Evolutionary conservation across 495 filamentous ascomycete species (phyloP), one percentile per base, ranked within the genome.

Genomic region (Friedmanniomyces endolithicus): DNA sequence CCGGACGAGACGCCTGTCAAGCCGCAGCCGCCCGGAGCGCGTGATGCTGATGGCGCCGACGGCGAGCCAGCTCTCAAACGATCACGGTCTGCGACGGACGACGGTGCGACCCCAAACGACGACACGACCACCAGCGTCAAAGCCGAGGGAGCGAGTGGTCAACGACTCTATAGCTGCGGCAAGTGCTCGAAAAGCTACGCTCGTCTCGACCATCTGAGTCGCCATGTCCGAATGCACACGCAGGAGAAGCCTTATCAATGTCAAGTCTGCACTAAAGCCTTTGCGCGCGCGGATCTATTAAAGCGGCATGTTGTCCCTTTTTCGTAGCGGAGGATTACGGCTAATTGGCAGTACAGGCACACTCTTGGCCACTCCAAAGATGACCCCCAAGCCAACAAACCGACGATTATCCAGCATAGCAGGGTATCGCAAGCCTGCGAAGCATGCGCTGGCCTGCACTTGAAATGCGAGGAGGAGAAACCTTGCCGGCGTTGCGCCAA

Each of bases 31-130:
- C n/a, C 33, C 16, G 47, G 11, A 17, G 25, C 47, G 25, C 47
- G 34, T 17, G 34, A 52, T 2, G 84, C 83, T 31, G n/a, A n/a
- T n/a, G 31, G 48, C 53, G 40, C 24, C 43, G 49, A 40, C 25
- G 58, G 37, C 40, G 53, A 60, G 23, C 52, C 52, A 8, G 45
- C 58, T 11, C 20, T 16, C 17, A 60, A 60, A 27, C 52, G 53
- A 1, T 16, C 41, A 35, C 48, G 50, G 2, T 53, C 58, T 19
- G 31, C 41, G 24, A 9, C 12, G n/a, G 47, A 83, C 25, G 29
- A 24, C 22, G 11, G 27, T 39, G 31, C 53, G 40, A 17, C 25
- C 51, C 8, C 39, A 16, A 55, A 35, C 31, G 53, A 29, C 23
- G 54, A 57, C n/a, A 22, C 45, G 6, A 45, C 31, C 19, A 11